Conservation (phyloP, 805 yeast genomes). For the Hanseniaspora lachancei region DNA sequence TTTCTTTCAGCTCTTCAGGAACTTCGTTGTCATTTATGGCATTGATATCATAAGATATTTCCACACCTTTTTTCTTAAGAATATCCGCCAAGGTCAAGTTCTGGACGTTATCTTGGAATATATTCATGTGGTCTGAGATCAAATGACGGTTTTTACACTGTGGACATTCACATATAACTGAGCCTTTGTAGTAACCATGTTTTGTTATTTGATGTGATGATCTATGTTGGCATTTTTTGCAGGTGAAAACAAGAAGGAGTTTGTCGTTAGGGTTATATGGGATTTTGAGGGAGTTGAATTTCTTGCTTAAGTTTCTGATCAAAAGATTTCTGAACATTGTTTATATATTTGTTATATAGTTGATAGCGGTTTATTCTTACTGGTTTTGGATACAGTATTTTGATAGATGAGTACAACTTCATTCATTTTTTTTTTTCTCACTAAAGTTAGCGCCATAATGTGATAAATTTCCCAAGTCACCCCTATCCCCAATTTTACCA, state of each 20-base stretch:
- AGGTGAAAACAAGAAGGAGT: slow-evolving; percentile 80
- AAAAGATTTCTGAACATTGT: background rate
- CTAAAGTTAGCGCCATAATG: no score
- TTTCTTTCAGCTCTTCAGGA: slow-evolving; percentile 22
- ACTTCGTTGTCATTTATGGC: slow-evolving; percentile 44
- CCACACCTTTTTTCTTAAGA: slow-evolving; percentile 61
- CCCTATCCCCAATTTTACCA: no score
- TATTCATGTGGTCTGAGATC: slow-evolving; percentile 77
- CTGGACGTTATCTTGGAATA: slow-evolving; percentile 57
- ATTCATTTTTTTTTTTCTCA: no score
- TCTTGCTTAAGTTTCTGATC: background rate
- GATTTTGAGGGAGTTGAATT: background rate
- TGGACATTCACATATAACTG: slow-evolving; percentile 84
- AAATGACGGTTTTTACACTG: slow-evolving; percentile 78
- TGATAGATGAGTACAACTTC: no score
- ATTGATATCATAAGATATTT: slow-evolving; percentile 47
- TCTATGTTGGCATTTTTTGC: slow-evolving; percentile 71
- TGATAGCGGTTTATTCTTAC: no score
- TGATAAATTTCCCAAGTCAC: no score
- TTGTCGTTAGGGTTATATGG: slow-evolving; percentile 19
- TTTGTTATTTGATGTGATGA: slow-evolving; percentile 85
- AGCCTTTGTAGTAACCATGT: slow-evolving; percentile 78
- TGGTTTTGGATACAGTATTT: no score
- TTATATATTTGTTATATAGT: background rate
- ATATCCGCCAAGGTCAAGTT: slow-evolving; percentile 66